A percentile compares a stretch with the other conserved stretches of the same genome.
phyloP scores from a whole-genome alignment of 129 eudicot species.

The Pittosporum tobira region DNA sequence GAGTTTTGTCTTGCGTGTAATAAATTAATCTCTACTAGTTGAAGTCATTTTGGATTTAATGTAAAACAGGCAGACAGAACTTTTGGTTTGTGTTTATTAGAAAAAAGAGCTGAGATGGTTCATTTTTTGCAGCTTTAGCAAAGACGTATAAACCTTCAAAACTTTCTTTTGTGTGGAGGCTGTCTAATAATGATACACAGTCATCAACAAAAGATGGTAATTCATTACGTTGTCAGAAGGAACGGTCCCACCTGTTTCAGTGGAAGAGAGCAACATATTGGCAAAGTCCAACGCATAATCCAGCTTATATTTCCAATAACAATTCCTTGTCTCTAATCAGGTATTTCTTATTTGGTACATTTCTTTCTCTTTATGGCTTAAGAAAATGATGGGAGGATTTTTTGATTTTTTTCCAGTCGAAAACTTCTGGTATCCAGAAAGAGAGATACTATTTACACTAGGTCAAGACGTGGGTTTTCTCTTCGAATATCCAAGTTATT shows the following conservation, averaged over 20 bases:
- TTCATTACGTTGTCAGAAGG: conserved; percentile 33
- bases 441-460: conserved; percentile 65
- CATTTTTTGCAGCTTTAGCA: conserved; percentile 23
- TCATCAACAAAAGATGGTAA: conserved; percentile 31
- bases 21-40: neutral
- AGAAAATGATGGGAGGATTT: conserved; percentile 4
- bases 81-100: no score
- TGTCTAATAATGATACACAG: conserved; percentile 30
- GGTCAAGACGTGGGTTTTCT: conserved; percentile 80
- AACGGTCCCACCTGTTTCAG: conserved; percentile 54
- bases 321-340: conserved; percentile 35
- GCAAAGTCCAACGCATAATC: conserved; percentile 30
- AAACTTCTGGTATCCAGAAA: conserved; percentile 65
- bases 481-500: conserved; percentile 75
- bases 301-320: conserved; percentile 28
- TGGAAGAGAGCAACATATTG: conserved; percentile 74
- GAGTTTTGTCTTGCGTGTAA: neutral
- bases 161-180: conserved; percentile 67
- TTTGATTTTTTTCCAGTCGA: conserved; percentile 41
- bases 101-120: neutral
- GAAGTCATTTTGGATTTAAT: neutral
- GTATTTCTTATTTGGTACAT: conserved; percentile 17
- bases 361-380: conserved; percentile 4
- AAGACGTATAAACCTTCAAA: conserved; percentile 41
- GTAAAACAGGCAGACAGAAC: neutral